Conservation (phyloP, 805 yeast genomes). For the Yamadazyma philogaea region DNA sequence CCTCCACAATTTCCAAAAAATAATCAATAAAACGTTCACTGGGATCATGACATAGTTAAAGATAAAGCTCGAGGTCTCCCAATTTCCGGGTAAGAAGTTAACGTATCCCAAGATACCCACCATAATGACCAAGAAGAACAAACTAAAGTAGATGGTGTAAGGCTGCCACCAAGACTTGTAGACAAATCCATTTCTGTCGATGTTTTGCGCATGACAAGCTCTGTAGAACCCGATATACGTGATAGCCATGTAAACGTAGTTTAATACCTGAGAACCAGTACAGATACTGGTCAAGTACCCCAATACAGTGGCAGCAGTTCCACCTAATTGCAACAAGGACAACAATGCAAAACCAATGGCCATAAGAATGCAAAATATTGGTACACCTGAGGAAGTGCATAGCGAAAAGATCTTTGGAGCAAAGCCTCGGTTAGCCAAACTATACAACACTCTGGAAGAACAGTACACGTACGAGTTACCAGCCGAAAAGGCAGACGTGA, state of each 20-base stretch:
- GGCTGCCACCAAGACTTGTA: slow-evolving; percentile 45
- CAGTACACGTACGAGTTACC: slow-evolving; percentile 80
- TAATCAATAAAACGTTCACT: slow-evolving; percentile 28
- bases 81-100: slow-evolving; percentile 55
- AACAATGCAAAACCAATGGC: slow-evolving; percentile 24
- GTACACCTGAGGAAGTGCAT: slow-evolving; percentile 65
- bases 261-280: slow-evolving; percentile 46
- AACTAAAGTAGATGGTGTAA: slow-evolving; percentile 31
- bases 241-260: slow-evolving; percentile 44
- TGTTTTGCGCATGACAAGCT: slow-evolving; percentile 38
- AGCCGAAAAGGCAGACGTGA: slow-evolving; percentile 76
- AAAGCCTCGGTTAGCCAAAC: slow-evolving; percentile 65
- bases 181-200: slow-evolving; percentile 35
- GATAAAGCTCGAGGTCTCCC: slow-evolving; percentile 63
- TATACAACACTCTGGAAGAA: slow-evolving; percentile 64
- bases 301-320: slow-evolving; percentile 34
- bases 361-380: slow-evolving; percentile 53
- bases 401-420: slow-evolving; percentile 66
- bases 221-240: slow-evolving; percentile 44
- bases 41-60: slow-evolving; percentile 74
- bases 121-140: slow-evolving; percentile 30
- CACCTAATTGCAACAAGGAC: slow-evolving; percentile 26
- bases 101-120: slow-evolving; percentile 66
- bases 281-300: slow-evolving; percentile 46
- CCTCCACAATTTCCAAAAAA: slow-evolving; percentile 35